Conservation (phyloP, 2,329 filamentous ascomycete species). For the Mycosphaerella sp. region DNA sequence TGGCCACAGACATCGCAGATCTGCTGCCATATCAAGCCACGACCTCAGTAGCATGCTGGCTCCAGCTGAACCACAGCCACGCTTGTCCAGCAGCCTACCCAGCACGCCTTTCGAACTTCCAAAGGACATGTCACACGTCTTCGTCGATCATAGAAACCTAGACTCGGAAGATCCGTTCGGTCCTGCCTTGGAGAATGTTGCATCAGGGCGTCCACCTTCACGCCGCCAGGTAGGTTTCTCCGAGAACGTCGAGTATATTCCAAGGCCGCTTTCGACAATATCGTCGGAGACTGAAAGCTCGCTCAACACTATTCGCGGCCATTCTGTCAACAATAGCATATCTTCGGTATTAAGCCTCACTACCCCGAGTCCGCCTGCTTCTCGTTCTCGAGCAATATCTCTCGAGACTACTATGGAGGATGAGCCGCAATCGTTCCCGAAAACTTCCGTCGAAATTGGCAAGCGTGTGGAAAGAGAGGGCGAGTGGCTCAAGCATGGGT, state of each 20-base stretch:
- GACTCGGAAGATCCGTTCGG: constrained; percentile 10
- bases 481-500: constrained; percentile 29
- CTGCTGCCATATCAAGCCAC: constrained; percentile 73
- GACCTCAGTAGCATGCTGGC: constrained; percentile 68
- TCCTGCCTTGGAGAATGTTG: constrained; percentile 23
- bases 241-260: constrained; percentile 76
- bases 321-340: constrained; percentile 72
- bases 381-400: constrained; percentile 38
- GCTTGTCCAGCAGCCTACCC: constrained; percentile 30
- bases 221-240: constrained; percentile 74
- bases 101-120: constrained; percentile 33
- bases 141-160: background rate
- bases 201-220: constrained; percentile 38
- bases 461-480: constrained; percentile 31
- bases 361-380: constrained; percentile 42
- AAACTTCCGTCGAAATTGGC: constrained; percentile 24
- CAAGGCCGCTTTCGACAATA: constrained; percentile 72
- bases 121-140: background rate
- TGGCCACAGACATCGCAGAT: constrained; percentile 69
- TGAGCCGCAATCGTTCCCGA: constrained; percentile 55
- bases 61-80: constrained; percentile 30
- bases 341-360: constrained; percentile 66
- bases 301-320: constrained; percentile 60
- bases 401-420: constrained; percentile 40
- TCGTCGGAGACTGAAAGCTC: constrained; percentile 81